Percentiles rank a stretch among this genome's conserved stretches.
phyloP scores from a whole-genome alignment of 352 stramenopile species.

The Saprolegnia diclina region DNA sequence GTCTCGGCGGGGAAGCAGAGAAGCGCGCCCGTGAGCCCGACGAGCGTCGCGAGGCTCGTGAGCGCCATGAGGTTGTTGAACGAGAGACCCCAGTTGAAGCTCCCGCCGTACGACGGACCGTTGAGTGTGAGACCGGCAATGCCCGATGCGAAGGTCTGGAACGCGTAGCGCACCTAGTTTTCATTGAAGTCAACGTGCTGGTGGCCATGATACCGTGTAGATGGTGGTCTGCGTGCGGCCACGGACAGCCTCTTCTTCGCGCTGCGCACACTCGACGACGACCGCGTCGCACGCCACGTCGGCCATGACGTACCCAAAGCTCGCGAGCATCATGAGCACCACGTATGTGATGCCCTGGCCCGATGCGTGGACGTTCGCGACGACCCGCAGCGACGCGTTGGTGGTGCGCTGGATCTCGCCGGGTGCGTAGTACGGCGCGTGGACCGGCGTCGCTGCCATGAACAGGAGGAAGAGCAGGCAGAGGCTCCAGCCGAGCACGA shows the following conservation, averaged over 20 bases:
- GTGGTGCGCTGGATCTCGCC: constrained; percentile 12
- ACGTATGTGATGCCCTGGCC: constrained; percentile 44
- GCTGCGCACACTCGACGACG: constrained; percentile 58
- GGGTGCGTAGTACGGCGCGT: constrained; percentile 38
- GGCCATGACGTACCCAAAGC: constrained; percentile 79
- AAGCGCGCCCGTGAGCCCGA: constrained; percentile 37
- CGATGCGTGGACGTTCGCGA: constrained; percentile 33
- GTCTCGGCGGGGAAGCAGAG: constrained; percentile 16
- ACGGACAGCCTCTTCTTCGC: constrained; percentile 42
- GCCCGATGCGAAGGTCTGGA: constrained; percentile 40
- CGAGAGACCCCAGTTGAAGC: constrained; percentile 43
- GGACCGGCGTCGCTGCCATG: constrained; percentile 40
- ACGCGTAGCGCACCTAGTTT: constrained; percentile 33
- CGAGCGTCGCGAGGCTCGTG: constrained; percentile 36
- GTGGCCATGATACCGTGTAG: constrained; percentile 42
- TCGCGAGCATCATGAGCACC: constrained; percentile 66
- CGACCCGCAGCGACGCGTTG: not conserved
- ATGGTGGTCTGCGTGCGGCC: constrained; percentile 47
- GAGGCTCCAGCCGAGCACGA: constrained; percentile 47
- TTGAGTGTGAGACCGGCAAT: constrained; percentile 54
- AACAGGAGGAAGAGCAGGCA: constrained; percentile 48
- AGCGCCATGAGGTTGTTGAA: constrained; percentile 49
- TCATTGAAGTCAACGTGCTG: not conserved
- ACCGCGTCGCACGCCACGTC: constrained; percentile 81
- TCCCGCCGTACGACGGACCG: constrained; percentile 47